Evolutionary conservation across 2,329 filamentous ascomycete species (phyloP), one percentile per base, ranked within the genome.

Genomic region (Neospermospora avenae): DNA sequence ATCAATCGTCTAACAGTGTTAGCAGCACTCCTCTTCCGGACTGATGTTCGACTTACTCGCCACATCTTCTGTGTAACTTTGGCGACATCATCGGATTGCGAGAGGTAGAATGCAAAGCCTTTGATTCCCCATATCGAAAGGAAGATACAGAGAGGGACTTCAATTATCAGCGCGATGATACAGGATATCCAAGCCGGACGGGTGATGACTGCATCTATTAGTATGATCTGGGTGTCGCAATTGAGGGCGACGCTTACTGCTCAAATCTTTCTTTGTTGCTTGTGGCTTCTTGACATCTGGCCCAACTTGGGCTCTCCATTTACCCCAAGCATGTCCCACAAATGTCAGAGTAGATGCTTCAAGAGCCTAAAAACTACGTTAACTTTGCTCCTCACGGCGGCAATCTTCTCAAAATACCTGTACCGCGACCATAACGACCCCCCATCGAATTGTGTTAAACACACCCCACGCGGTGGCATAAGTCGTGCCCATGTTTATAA

Each of bases 391-490:
- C 16, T n/a, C 2, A 10, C 8, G 14, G n/a, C 5, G 13, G n/a
- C n/a, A n/a, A 31, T 3, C 18, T 28, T 8, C 3, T 22, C 11
- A 14, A 24, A n/a, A 28, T 31, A 48, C 44, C 62, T 84, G 81
- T 0, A 91, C 84, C 0, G 87, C 87, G 0, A 90, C 86, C 87
- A 91, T 91, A 31, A 91, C 76, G 0, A 91, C 75, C 0, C 87
- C 88, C 87, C 87, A 90, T 14, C 87, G 80, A 44, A 91, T 90
- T 0, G 86, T 90, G 58, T 82, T 88, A 75, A 91, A 91, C 10
- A 90, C 77, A 1, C 86, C 84, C 87, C 87, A 91, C 0, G 87
- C 86, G 0, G 87, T 90, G 0, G 86, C 84, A 70, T 91, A 91
- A 6, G 83, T 80, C 0, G 76, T 73, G 0, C 87, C 86, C 60